Evolutionary conservation across 2,329 filamentous ascomycete species (phyloP).

Genomic region (Colletotrichum acutatum): DNA sequence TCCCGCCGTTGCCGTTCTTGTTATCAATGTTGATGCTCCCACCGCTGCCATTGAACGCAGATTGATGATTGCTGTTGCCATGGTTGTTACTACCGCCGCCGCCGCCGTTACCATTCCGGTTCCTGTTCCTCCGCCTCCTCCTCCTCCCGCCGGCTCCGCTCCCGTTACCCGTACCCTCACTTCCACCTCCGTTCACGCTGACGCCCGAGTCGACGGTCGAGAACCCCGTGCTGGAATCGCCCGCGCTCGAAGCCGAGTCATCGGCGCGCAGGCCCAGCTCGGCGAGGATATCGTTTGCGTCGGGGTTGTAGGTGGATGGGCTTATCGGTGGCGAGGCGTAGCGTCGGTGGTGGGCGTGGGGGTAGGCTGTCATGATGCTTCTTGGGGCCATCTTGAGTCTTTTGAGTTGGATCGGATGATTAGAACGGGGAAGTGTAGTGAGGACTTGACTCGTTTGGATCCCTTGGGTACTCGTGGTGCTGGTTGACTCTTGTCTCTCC

Average conservation of each 20-base stretch:
- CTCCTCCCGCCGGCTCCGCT: not conserved
- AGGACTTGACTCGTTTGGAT: not conserved
- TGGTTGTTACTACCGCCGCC: not conserved
- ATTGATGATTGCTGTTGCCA: not conserved
- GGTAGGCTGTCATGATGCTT: conserved; percentile 14
- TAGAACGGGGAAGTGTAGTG: not conserved
- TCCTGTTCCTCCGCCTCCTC: not conserved
- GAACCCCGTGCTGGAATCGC: conserved; percentile 9
- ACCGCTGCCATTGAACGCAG: not conserved
- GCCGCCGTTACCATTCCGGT: conserved; percentile 17
- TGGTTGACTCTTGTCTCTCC: not conserved
- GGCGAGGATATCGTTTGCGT: conserved; percentile 35
- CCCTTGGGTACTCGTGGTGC: not conserved
- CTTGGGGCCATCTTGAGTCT: conserved; percentile 3
- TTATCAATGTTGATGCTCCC: not conserved
- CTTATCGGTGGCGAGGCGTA: not conserved
- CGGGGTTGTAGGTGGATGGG: not conserved
- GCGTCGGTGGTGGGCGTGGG: conserved; percentile 1
- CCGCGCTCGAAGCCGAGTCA: conserved; percentile 35
- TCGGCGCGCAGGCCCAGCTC: conserved; percentile 36
- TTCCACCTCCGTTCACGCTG: not conserved
- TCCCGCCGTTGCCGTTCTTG: not conserved
- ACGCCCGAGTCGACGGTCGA: conserved; percentile 6
- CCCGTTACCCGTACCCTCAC: not conserved
- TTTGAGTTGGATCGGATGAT: not conserved